Evolutionary conservation across 805 yeast genomes (phyloP).

Genomic region (Candida nemodendra): DNA sequence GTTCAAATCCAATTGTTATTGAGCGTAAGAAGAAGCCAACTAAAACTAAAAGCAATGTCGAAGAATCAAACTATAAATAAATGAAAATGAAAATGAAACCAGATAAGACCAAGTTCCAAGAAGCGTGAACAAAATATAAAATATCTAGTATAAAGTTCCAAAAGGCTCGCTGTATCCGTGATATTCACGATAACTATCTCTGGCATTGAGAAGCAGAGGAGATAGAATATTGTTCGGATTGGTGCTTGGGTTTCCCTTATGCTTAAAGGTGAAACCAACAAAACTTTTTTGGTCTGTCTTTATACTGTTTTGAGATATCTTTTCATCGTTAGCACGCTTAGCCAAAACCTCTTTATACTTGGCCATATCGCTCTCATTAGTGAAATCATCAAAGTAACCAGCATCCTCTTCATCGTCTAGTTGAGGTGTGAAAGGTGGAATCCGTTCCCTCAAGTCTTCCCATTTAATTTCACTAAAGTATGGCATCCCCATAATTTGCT

Average conservation of each 20-base stretch:
- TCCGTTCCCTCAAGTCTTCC: conserved; percentile 59
- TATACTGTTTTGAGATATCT: conserved; percentile 63
- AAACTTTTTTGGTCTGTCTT: conserved; percentile 67
- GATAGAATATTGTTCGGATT: conserved; percentile 37
- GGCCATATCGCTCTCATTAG: conserved; percentile 95
- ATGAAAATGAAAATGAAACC: background rate
- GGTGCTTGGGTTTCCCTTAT: conserved; percentile 60
- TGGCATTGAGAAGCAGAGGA: conserved; percentile 30
- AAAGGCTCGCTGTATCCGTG: conserved; percentile 34
- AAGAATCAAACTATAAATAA: no score
- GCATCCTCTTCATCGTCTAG: conserved; percentile 97
- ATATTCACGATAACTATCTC: conserved; percentile 20
- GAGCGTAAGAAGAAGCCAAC: no score
- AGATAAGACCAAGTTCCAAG: background rate
- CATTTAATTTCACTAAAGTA: conserved; percentile 87
- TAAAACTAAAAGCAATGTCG: no score
- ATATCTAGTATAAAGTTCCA: conserved; percentile 32
- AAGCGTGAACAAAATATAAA: background rate
- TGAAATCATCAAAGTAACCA: conserved; percentile 97
- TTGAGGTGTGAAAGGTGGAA: conserved; percentile 97
- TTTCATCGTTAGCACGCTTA: conserved; percentile 82
- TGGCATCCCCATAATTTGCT: conserved; percentile 74
- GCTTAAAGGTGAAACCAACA: conserved; percentile 95
- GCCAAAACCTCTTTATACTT: conserved; percentile 96
- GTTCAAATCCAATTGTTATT: no score